These are phyloP conservation scores for Candida berthetii DNA, from an alignment of 805 yeast species.

Conservation along the genomic window DNA sequence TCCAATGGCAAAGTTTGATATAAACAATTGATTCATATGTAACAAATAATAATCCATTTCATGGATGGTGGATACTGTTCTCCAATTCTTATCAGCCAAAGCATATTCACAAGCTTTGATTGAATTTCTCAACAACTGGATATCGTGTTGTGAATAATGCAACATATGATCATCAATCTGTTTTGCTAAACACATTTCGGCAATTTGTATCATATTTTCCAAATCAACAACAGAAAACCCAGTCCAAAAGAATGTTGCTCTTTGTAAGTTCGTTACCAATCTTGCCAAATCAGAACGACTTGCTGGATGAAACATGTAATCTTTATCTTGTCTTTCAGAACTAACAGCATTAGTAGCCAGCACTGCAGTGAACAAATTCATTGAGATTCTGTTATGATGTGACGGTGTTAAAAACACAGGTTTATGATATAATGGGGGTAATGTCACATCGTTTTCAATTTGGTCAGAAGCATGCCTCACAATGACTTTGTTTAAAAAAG, in stretches of 20 bases:
- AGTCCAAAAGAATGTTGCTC: constrained; percentile 72
- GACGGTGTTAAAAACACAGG: constrained; percentile 59
- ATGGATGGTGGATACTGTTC: constrained; percentile 49
- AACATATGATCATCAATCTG: constrained; percentile 18
- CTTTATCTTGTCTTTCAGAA: constrained; percentile 59
- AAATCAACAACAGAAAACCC: constrained; percentile 60
- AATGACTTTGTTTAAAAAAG: constrained; percentile 39
- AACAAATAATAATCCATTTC: constrained; percentile 56
- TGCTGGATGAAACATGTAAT: constrained; percentile 64
- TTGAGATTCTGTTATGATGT: constrained; percentile 50
- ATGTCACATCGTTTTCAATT: constrained; percentile 45
- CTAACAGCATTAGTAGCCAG: constrained; percentile 70
- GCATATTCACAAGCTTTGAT: constrained; percentile 42
- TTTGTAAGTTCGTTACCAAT: constrained; percentile 53
- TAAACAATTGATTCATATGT: constrained; percentile 36
- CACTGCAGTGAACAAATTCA: constrained; percentile 61
- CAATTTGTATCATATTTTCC: constrained; percentile 42
- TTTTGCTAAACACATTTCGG: constrained; percentile 38
- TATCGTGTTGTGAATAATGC: constrained; percentile 32
- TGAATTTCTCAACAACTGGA: constrained; percentile 34
- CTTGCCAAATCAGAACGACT: constrained; percentile 49
- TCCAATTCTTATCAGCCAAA: constrained; percentile 48
- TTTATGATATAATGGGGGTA: constrained; percentile 55
- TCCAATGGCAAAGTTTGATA: constrained; percentile 38
- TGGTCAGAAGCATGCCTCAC: constrained; percentile 52